Evolutionary conservation across 2,329 filamentous ascomycete species (phyloP).

Genomic region (Pezicula radicicola): DNA sequence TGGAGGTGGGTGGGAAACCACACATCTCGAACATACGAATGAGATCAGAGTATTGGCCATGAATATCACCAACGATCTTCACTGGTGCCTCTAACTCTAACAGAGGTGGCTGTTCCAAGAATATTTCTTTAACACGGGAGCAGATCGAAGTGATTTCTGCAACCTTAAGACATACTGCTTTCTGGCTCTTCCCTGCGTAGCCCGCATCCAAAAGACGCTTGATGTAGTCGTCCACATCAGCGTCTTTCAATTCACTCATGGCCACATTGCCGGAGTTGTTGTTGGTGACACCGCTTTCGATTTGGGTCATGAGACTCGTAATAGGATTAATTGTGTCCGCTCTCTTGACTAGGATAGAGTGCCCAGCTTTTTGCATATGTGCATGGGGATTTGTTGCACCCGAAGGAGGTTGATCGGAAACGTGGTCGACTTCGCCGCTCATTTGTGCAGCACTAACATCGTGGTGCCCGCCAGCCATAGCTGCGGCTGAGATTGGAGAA

Average conservation of each 20-base stretch:
- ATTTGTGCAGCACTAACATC: slow-evolving; percentile 79
- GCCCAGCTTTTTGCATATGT: slow-evolving; percentile 68
- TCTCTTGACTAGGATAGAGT: slow-evolving; percentile 83
- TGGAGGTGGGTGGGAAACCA: slow-evolving; percentile 86
- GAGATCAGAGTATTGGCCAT: slow-evolving; percentile 93
- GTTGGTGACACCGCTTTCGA: slow-evolving; percentile 42
- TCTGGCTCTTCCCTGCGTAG: slow-evolving; percentile 95
- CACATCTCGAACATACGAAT: slow-evolving; percentile 99
- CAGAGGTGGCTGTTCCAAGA: slow-evolving; percentile 87
- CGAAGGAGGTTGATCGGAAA: slow-evolving; percentile 84
- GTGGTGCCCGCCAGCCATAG: slow-evolving; percentile 69
- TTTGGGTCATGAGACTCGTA: slow-evolving; percentile 36
- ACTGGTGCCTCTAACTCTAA: slow-evolving; percentile 91
- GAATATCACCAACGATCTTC: slow-evolving; percentile 96
- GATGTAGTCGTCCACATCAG: slow-evolving; percentile 97
- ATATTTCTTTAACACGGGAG: slow-evolving; percentile 80
- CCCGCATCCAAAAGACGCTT: slow-evolving; percentile 89
- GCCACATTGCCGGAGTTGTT: slow-evolving; percentile 59
- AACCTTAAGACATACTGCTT: slow-evolving; percentile 95
- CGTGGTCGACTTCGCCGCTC: slow-evolving; percentile 87
- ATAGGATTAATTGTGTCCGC: slow-evolving; percentile 66
- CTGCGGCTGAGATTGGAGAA: slow-evolving; percentile 80
- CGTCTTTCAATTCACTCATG: slow-evolving; percentile 86
- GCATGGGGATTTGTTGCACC: slow-evolving; percentile 57
- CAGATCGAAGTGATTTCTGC: slow-evolving; percentile 96